Evolutionary conservation across 495 filamentous ascomycete species (phyloP), one percentile per base, ranked within the genome.

Genomic region (Penicillium soppii): DNA sequence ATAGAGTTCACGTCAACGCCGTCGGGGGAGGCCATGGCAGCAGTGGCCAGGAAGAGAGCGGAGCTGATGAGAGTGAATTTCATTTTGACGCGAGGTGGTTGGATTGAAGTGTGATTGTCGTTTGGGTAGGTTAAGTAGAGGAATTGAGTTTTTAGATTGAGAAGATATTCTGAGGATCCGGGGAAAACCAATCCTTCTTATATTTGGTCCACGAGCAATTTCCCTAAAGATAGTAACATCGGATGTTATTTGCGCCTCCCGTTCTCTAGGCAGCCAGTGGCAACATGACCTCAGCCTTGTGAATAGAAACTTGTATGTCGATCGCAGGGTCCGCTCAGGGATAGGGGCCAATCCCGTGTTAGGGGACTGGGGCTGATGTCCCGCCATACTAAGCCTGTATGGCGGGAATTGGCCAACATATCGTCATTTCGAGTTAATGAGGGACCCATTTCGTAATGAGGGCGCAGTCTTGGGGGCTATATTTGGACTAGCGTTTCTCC

Each of bases 61-160:
- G 59, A 63, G 57, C 54, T 39, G 60, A 66, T 40, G n/a, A 54
- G 30, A 35, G 56, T 56, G 57, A 66, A 61, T 60, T 66, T 66
- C 62, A 66, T 66, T 48, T 27, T 59, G 54, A 20, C 26, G 13
- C 30, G 35, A 5, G n/a, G 17, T 32, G 19, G n/a, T 8, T 47
- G 30, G 17, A 16, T 22, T 21, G 29, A 32, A 42, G 7, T 17
- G 5, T 21, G 19, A 30, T 54, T 38, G 19, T 7, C 1, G n/a
- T 26, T 47, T 22, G 15, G 26, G 4, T 5, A 48, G 21, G 12
- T 7, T 17, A 22, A 5, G 22, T n/a, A 9, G 9, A 27, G 19
- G 3, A 47, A 16, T 23, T 47, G 13, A 4, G 15, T 39, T 19
- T 16, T 7, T 22, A 27, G 19, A 25, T 10, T 27, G n/a, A 13